phyloP scores from a whole-genome alignment of 2,329 filamentous ascomycete species.

The Arthrocladium fulminans region DNA sequence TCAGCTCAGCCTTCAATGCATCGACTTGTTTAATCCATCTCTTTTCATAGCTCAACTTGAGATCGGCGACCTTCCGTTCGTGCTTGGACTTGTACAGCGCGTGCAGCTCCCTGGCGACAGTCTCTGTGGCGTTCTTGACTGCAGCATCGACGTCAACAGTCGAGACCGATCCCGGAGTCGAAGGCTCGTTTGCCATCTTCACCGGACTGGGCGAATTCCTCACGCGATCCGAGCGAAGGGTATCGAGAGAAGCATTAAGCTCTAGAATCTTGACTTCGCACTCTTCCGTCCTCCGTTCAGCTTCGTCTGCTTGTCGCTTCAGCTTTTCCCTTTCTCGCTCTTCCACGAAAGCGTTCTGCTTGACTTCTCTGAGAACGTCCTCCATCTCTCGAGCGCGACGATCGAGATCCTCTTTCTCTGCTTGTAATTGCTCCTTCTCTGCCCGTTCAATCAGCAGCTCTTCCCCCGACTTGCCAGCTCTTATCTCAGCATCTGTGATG shows the following conservation, averaged over 20 bases:
- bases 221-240: conserved; percentile 29
- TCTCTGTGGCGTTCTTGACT: conserved; percentile 24
- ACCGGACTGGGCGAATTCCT: conserved; percentile 29
- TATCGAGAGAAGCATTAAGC: conserved; percentile 38
- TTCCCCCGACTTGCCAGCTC: conserved; percentile 79
- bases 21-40: conserved; percentile 82
- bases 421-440: conserved; percentile 60
- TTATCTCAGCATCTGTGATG: conserved; percentile 80
- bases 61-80: conserved; percentile 84
- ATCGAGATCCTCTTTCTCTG: conserved; percentile 76
- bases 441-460: conserved; percentile 68
- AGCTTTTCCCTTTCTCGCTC: conserved; percentile 77
- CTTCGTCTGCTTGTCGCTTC: conserved; percentile 64
- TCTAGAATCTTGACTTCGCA: conserved; percentile 39
- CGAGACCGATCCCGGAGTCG: conserved; percentile 18
- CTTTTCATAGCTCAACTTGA: conserved; percentile 73
- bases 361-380: conserved; percentile 65
- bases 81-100: conserved; percentile 94
- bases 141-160: conserved; percentile 30
- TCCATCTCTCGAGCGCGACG: conserved; percentile 80
- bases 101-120: conserved; percentile 63
- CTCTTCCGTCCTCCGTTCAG: conserved; percentile 50
- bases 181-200: conserved; percentile 11
- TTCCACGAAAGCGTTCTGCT: conserved; percentile 67
- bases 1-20: conserved; percentile 65